These are phyloP conservation scores for Sugiyamaella boreocaroliniensis DNA, from an alignment of 805 yeast genomes.

Conservation along the genomic window DNA sequence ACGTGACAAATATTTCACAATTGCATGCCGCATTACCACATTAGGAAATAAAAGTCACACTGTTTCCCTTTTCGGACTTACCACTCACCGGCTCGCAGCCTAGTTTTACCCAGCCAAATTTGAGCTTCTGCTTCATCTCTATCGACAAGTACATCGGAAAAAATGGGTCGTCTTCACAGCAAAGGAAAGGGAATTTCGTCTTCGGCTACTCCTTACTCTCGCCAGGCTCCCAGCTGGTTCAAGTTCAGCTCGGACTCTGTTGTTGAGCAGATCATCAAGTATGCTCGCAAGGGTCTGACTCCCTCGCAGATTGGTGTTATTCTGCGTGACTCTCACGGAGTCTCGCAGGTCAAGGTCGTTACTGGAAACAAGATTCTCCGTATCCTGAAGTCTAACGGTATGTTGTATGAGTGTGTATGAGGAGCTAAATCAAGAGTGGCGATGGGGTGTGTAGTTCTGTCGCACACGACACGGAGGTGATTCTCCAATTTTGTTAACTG, in stretches of 20 bases:
- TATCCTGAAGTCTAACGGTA: conserved; percentile 97
- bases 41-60: too few species aligned
- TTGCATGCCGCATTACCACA: too few species aligned
- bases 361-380: conserved; percentile 99
- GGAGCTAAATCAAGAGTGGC: neutral
- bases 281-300: conserved; percentile 99
- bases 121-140: neutral
- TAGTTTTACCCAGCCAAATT: neutral
- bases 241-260: conserved; percentile 91
- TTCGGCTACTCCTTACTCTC: conserved; percentile 98
- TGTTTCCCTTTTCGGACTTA: too few species aligned
- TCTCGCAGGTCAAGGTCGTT: conserved; percentile 92
- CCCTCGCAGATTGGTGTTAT: conserved; percentile 99
- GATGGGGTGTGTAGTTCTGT: neutral
- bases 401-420: conserved; percentile 1
- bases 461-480: conserved; percentile 2
- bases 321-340: conserved; percentile 99
- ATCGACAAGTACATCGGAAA: conserved; percentile 21
- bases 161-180: conserved; percentile 99
- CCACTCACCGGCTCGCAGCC: neutral
- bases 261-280: conserved; percentile 97
- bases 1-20: too few species aligned
- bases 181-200: conserved; percentile 99
- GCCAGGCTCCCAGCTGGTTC: conserved; percentile 99
- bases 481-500: conserved; percentile 1